A percentile compares a stretch with the other conserved stretches of the same genome.
Evolutionary conservation across 2,329 filamentous ascomycete species (phyloP).

Genomic region (Ophiostoma fasciatum): DNA sequence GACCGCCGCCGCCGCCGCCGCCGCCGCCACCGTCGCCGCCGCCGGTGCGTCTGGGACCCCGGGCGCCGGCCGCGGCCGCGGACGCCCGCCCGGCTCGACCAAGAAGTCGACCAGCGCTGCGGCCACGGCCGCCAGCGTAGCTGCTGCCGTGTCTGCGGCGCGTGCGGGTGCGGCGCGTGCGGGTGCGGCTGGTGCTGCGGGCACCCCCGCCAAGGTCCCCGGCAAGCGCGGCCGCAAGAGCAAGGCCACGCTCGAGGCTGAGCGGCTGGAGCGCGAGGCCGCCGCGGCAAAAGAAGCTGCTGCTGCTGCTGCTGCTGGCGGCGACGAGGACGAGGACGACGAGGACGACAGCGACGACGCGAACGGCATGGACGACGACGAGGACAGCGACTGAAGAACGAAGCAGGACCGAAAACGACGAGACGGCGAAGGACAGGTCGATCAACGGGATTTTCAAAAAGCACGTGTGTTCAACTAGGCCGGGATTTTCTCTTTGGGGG

Average conservation of each 20-base stretch:
- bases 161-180: background rate
- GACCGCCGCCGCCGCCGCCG: constrained; percentile 1
- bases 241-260: constrained; percentile 12
- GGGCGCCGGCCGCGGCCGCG: constrained; percentile 10
- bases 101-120: constrained; percentile 7
- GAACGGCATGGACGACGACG: constrained; percentile 4
- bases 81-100: constrained; percentile 10
- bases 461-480: background rate
- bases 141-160: constrained; percentile 4
- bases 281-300: background rate
- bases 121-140: background rate
- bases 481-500: background rate
- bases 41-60: too few species aligned
- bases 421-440: background rate
- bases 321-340: background rate
- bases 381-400: constrained; percentile 4
- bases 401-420: constrained; percentile 1
- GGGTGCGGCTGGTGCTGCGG: too few species aligned
- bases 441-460: background rate
- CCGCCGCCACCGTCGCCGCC: constrained; percentile 1
- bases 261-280: constrained; percentile 6
- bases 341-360: constrained; percentile 4
- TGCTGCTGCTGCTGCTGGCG: background rate
- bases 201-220: constrained; percentile 1
- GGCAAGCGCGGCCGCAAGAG: constrained; percentile 13